Percentiles rank a stretch among this genome's conserved stretches.
Conservation (phyloP, 805 yeast species). For the Clavispora fructus region DNA sequence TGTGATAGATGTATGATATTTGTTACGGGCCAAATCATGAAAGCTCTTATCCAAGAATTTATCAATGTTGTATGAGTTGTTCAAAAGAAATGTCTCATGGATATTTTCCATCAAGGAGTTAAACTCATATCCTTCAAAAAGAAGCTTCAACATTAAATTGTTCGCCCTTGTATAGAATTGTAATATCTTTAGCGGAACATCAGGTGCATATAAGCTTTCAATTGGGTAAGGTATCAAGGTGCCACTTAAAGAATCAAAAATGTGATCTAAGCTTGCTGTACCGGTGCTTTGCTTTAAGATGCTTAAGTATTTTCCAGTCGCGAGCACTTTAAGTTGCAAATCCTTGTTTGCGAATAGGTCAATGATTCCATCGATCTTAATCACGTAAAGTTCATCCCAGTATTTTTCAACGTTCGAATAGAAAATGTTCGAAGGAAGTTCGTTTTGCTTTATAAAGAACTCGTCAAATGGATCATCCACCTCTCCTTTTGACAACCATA, state of each 20-base stretch:
- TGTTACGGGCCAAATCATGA: constrained; percentile 47
- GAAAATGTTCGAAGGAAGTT: constrained; percentile 23
- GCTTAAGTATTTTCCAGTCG: constrained; percentile 82
- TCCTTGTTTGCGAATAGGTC: constrained; percentile 52
- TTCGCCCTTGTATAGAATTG: constrained; percentile 68
- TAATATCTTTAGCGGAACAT: constrained; percentile 51
- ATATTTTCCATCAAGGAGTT: constrained; percentile 41
- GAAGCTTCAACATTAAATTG: constrained; percentile 47
- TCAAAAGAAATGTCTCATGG: constrained; percentile 54
- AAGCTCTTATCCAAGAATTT: constrained; percentile 47
- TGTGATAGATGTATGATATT: constrained; percentile 23
- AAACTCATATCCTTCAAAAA: constrained; percentile 58
- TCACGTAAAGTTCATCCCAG: constrained; percentile 71
- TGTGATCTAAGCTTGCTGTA: constrained; percentile 28
- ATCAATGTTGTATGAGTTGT: constrained; percentile 46
- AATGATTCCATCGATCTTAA: constrained; percentile 71
- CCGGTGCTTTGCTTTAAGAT: constrained; percentile 60
- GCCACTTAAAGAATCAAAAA: constrained; percentile 19
- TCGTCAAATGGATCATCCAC: constrained; percentile 78
- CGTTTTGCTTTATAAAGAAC: constrained; percentile 51
- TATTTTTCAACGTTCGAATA: constrained; percentile 49
- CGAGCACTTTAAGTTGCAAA: constrained; percentile 58
- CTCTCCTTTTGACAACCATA: constrained; percentile 75
- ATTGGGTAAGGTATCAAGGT: constrained; percentile 16
- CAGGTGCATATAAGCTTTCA: constrained; percentile 29